A percentile compares a stretch with the other conserved stretches of the same genome.
phyloP scores from a whole-genome alignment of 768 basidiomycete genomes.

The Suillus placidus region DNA sequence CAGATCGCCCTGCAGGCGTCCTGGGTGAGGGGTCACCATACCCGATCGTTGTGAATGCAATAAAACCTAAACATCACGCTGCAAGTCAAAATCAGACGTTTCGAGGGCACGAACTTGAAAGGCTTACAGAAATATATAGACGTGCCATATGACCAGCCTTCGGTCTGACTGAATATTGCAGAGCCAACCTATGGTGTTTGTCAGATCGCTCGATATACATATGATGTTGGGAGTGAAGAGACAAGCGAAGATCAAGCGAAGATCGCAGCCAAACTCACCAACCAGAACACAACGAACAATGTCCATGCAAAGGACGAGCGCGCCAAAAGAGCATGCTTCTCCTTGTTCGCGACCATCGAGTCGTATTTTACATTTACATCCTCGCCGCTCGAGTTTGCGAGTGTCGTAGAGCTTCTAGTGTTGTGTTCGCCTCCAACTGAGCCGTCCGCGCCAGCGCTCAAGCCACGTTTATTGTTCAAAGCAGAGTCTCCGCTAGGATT shows the following conservation, averaged over 20 bases:
- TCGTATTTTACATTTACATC: conserved; percentile 20
- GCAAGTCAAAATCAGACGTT: neutral
- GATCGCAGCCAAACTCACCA: conserved; percentile 42
- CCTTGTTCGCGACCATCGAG: conserved; percentile 36
- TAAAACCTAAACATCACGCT: conserved; percentile 51
- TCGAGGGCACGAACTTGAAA: neutral
- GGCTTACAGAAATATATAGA: conserved; percentile 74
- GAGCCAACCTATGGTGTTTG: conserved; percentile 55
- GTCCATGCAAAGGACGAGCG: conserved; percentile 60
- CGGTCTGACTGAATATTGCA: conserved; percentile 67
- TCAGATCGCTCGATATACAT: neutral
- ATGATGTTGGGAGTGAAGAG: too few species aligned
- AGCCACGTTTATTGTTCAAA: neutral
- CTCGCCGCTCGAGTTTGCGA: conserved; percentile 13
- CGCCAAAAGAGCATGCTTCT: conserved; percentile 56
- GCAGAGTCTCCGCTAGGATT: conserved; percentile 2
- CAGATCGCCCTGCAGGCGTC: conserved; percentile 69
- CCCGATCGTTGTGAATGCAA: conserved; percentile 75
- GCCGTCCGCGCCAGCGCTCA: neutral
- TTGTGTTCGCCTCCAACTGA: neutral
- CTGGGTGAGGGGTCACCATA: conserved; percentile 66
- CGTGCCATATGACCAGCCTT: conserved; percentile 64
- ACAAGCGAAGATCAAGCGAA: neutral
- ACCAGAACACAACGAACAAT: conserved; percentile 80
- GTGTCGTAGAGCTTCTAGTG: conserved; percentile 13